Conservation (phyloP, 176 grass and related monocot genomes). For the Aegilops speltoides region DNA sequence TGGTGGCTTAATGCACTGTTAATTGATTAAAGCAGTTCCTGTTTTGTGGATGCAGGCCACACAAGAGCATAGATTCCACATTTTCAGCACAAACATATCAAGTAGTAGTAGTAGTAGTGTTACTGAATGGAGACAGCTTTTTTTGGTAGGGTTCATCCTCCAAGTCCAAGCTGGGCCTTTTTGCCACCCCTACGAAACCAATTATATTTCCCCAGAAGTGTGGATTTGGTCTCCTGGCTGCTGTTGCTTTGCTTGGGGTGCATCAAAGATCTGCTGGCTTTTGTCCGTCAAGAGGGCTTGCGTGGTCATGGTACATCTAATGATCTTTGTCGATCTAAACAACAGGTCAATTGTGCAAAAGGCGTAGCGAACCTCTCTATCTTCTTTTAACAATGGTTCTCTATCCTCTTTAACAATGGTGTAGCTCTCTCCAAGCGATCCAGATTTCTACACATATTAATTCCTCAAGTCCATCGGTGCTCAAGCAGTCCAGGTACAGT, state of each 20-base stretch:
- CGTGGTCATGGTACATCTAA: conserved; percentile 23
- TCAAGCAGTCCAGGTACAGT: neutral
- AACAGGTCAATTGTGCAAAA: conserved; percentile 38
- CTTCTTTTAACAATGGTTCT: neutral
- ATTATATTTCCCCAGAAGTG: conserved; percentile 35
- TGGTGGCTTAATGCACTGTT: neutral
- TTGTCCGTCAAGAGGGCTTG: conserved; percentile 38
- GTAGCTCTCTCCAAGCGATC: conserved; percentile 21
- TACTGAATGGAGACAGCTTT: neutral
- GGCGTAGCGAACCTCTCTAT: conserved; percentile 20
- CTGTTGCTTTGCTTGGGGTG: conserved; percentile 11
- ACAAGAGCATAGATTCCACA: neutral
- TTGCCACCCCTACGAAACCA: neutral
- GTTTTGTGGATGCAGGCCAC: conserved; percentile 27
- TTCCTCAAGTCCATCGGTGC: conserved; percentile 1
- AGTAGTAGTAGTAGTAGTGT: neutral
- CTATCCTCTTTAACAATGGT: conserved; percentile 32
- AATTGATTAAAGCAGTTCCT: conserved; percentile 7
- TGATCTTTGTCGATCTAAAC: neutral
- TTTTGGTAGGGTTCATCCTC: conserved; percentile 9
- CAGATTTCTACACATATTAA: conserved; percentile 32
- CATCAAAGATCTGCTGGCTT: conserved; percentile 44
- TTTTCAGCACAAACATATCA: neutral
- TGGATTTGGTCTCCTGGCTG: conserved; percentile 39
- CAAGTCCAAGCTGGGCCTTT: neutral